A percentile compares a stretch with the other conserved stretches of the same genome.
Evolutionary conservation across 2,329 filamentous ascomycete genomes (phyloP).

Genomic region (Trichophyton simii): DNA sequence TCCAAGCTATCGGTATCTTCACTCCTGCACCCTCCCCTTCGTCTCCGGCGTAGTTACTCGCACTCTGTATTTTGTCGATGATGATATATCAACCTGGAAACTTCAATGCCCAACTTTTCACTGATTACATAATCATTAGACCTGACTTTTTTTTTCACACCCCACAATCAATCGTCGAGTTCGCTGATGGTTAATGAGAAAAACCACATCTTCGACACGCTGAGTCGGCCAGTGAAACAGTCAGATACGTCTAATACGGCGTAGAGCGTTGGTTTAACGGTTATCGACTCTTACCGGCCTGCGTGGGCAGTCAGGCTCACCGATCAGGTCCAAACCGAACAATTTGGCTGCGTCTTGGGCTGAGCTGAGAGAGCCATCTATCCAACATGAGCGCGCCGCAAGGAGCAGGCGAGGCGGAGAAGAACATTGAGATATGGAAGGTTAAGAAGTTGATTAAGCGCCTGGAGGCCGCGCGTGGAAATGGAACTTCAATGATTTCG

Average conservation of each 20-base stretch:
- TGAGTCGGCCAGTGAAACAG: conserved; percentile 8
- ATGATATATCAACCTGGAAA: too few relatives aligned
- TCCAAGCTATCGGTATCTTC: background rate
- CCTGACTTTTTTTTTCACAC: background rate
- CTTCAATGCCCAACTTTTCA: too few relatives aligned
- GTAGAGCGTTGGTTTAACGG: background rate
- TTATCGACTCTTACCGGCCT: background rate
- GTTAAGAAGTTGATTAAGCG: conserved; percentile 99
- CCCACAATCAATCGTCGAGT: conserved; percentile 4
- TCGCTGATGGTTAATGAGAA: conserved; percentile 11
- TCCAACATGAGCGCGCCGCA: conserved; percentile 69
- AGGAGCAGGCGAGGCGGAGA: conserved; percentile 86
- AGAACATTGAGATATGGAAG: conserved; percentile 84
- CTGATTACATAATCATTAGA: background rate
- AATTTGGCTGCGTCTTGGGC: background rate
- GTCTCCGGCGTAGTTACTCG: too few relatives aligned
- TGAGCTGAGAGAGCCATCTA: background rate
- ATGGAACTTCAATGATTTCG: conserved; percentile 99
- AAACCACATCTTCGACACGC: conserved; percentile 10
- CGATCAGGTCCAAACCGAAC: background rate
- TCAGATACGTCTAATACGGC: background rate
- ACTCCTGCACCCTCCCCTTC: too few relatives aligned
- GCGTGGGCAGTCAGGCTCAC: conserved; percentile 9
- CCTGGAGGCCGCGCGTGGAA: conserved; percentile 89
- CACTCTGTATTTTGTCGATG: too few relatives aligned